A percentile compares a stretch with the other conserved stretches of the same genome.
Conservation (phyloP, 78 protist species). For the Parvularia atlantis region DNA sequence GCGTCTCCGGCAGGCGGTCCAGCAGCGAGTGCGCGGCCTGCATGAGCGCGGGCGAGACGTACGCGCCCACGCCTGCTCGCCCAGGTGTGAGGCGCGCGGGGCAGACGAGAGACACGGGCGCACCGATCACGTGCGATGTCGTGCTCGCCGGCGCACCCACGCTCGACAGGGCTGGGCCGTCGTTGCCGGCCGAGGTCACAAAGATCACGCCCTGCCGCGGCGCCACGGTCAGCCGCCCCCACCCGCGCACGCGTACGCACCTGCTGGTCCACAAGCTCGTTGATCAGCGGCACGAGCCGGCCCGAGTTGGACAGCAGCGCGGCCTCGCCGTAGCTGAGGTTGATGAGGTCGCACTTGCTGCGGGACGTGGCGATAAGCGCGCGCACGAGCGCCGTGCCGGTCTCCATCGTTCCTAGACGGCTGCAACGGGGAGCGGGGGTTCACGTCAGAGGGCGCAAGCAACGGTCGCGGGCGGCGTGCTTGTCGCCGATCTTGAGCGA, state of each 20-base stretch:
- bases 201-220: too few species aligned
- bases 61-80: slow-evolving; percentile 55
- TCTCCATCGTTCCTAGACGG: slow-evolving; percentile 6
- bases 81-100: too few species aligned
- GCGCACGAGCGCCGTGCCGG: slow-evolving; percentile 28
- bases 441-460: too few species aligned
- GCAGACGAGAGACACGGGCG: too few species aligned
- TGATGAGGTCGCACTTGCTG: slow-evolving; percentile 25
- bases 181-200: slow-evolving; percentile 36
- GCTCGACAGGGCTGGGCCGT: slow-evolving; percentile 46
- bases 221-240: not conserved
- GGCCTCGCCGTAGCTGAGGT: slow-evolving; percentile 40
- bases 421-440: too few species aligned
- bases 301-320: slow-evolving; percentile 1
- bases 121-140: not conserved
- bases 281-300: slow-evolving; percentile 7
- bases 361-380: slow-evolving; percentile 20
- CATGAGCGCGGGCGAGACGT: not conserved
- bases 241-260: not conserved
- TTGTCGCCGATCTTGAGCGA: slow-evolving; percentile 49
- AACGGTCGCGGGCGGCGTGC: too few species aligned
- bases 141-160: slow-evolving; percentile 43
- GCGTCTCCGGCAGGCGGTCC: too few species aligned
- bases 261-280: slow-evolving; percentile 19
- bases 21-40: too few species aligned